Base-by-base conservation (phyloP, 75 land plant genomes). In the Adiantum capillusveneris region DNA sequence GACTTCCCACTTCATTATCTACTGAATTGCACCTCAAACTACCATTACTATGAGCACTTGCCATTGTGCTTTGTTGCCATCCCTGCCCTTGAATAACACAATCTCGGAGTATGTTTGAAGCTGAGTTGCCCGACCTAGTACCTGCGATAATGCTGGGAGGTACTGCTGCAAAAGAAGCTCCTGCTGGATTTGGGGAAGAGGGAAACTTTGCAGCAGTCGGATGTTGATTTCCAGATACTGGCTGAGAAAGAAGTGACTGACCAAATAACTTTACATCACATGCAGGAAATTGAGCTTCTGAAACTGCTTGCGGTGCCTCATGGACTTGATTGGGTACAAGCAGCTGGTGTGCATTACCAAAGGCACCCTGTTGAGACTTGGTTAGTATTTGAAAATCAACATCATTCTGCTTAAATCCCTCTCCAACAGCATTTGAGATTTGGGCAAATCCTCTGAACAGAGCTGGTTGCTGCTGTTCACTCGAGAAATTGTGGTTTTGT, bases 191-290 rank as follows among this genome's bases (percentile, higher is more conserved):
- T 6, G 49, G 17, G 21, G 14, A 20, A 6, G 49, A 17, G 5
- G 21, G 6, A n/a, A 46, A 17, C 49, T n/a, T 20, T 17, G 17
- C 17, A 39, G 13, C 42, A 6, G 49, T 34, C 9, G 49, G 21
- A 3, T 46, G 49, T 20, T 46, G 49, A n/a, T 17, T 17, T 1
- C 49, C n/a, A n/a, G 75, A 51, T 18, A 61, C 14, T 21, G 79
- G 71, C 30, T 77, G 79, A 11, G 77, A 62, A 6, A 77, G 57
- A 24, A 77, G 79, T 27, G 77, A 62, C 57, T 77, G 79, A 18
- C 79, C 79, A 67, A 77, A 77, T 17, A 77, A 62, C 60, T 77
- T 77, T 43, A 73, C 71, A 56, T 77, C 79, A 54, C 77, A 67
- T 29, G 63, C 56, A 17, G 68, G 49, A n/a, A 46, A 14, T 14